Evolutionary conservation across 2,329 filamentous ascomycete species (phyloP).

Genomic region (Cercospora zeae-maydis): DNA sequence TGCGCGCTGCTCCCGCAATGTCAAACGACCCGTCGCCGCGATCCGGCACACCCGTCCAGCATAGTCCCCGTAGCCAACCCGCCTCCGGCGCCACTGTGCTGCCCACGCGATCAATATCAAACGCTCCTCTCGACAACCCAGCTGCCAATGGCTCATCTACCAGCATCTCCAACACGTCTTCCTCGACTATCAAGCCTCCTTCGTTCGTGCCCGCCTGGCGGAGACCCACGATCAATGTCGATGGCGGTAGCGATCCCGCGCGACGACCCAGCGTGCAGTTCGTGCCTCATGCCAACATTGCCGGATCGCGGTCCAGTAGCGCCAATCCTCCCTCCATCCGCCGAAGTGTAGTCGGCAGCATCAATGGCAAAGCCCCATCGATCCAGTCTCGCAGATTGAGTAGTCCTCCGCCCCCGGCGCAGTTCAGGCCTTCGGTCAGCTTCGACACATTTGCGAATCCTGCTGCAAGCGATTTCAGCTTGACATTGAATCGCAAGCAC

Average conservation of each 20-base stretch:
- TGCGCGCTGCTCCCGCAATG: constrained; percentile 12
- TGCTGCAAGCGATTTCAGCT: constrained; percentile 66
- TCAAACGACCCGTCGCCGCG: constrained; percentile 20
- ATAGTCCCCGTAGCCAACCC: constrained; percentile 17
- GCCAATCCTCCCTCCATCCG: constrained; percentile 29
- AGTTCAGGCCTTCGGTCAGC: constrained; percentile 66
- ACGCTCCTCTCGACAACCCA: constrained; percentile 22
- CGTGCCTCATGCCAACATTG: constrained; percentile 29
- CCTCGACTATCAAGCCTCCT: constrained; percentile 9
- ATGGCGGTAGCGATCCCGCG: constrained; percentile 19
- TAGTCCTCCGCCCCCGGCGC: constrained; percentile 38
- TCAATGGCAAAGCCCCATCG: constrained; percentile 13
- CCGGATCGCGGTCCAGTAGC: constrained; percentile 32
- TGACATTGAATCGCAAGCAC: constrained; percentile 82
- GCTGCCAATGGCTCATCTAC: neutral
- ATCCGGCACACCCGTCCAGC: constrained; percentile 20
- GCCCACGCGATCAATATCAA: constrained; percentile 29
- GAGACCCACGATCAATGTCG: constrained; percentile 30
- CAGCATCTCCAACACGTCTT: constrained; percentile 9
- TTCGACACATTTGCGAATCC: constrained; percentile 70
- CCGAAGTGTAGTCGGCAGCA: constrained; percentile 10
- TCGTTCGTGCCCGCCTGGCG: constrained; percentile 35
- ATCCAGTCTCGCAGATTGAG: constrained; percentile 26
- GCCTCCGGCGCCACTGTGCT: constrained; percentile 16
- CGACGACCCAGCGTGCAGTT: constrained; percentile 39